Base-by-base conservation (phyloP, 2,329 filamentous ascomycete species). In the Bipolaris gigantea region DNA sequence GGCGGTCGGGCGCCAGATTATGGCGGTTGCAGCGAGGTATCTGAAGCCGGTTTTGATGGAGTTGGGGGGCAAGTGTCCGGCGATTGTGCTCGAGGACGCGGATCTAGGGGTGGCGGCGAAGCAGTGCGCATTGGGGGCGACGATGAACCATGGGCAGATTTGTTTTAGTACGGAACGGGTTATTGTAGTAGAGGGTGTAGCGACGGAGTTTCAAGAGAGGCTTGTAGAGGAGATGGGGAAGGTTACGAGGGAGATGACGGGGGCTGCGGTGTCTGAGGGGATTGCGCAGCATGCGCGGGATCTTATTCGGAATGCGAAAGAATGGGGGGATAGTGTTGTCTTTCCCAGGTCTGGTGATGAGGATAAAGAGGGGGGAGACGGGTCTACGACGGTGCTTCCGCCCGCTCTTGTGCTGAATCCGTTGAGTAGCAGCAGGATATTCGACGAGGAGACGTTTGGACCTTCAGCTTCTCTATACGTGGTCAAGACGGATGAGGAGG, bases 121-220 rank as follows among this genome's bases (percentile, higher is more conserved):
- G n/a, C 42, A 64, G n/a, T 67, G 65, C 40, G 59, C 61, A 1
- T 47, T 63, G 41, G 62, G 65, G 18, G 65, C 63, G 52, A 52
- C 56, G 39, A 45, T 51, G 27, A 39, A 64, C 19, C 62, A 64
- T 45, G 90, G 90, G 0, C 90, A 95, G 76, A 84, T 93, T 44
- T 94, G 90, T 80, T 93, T 94, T 88, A 82, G 83, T n/a, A 93
- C 89, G 0, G 90, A 94, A 75, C 82, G 85, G 27, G 86, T 93
- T 57, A 69, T 86, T 19, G 82, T 87, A 18, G 79, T 85, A 66
- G 76, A 78, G 48, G 74, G 74, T 18, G 73, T 86, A 51, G 76
- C 78, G 48, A 75, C 78, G 21, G 68, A 76, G 23, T 87, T 87
- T 71, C 77, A 73, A 19, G 58, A 73, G 35, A 66, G 75, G 19